Evolutionary conservation across 2,329 filamentous ascomycete species (phyloP).

Genomic region (Colletotrichum sp.): DNA sequence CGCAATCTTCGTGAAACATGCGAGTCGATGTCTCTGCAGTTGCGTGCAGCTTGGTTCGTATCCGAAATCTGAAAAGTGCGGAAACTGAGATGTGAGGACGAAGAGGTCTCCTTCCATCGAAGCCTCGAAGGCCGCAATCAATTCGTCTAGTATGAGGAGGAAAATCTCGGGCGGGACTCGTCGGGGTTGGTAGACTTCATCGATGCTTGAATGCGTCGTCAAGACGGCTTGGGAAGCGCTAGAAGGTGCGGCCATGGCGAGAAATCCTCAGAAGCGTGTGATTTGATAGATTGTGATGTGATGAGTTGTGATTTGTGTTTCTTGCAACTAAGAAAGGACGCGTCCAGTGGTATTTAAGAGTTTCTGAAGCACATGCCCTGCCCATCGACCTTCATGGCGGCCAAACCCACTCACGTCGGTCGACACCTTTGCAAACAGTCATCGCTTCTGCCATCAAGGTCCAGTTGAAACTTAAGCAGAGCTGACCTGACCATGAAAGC

Average conservation of each 20-base stretch:
- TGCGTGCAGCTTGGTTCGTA: rapidly evolving
- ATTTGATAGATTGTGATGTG: neutral
- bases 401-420: rapidly evolving
- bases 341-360: neutral
- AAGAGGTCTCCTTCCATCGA: rapidly evolving
- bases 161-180: neutral
- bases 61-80: neutral
- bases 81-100: neutral
- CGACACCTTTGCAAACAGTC: neutral
- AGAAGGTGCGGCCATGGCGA: neutral
- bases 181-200: neutral
- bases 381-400: neutral
- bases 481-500: neutral
- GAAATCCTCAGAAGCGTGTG: neutral
- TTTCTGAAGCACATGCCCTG: neutral
- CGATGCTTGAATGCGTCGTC: neutral
- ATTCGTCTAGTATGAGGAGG: neutral
- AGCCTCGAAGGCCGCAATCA: neutral
- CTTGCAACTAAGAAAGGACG: neutral
- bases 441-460: neutral
- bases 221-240: neutral
- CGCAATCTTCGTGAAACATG: neutral
- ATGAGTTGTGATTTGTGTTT: no score
- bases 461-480: neutral
- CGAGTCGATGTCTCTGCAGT: neutral